Conservation (phyloP, 2,329 filamentous ascomycete genomes). For the Verticillium alfalfae region DNA sequence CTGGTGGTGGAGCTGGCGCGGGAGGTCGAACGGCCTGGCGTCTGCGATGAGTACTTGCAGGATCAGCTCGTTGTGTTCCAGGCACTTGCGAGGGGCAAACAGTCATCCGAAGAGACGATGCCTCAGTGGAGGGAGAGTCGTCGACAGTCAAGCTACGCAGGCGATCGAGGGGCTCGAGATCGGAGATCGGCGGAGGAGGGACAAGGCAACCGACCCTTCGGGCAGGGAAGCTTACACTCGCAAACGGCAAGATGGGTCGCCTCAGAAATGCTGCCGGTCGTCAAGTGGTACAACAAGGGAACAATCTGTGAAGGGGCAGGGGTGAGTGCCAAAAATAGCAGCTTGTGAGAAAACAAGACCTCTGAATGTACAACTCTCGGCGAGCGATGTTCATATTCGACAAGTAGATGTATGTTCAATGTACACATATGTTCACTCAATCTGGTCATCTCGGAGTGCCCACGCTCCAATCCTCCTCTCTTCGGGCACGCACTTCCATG, state of each 20-base stretch:
- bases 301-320: conserved; percentile 42
- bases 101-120: conserved; percentile 30
- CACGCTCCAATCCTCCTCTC: conserved; percentile 20
- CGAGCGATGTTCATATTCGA: neutral
- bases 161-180: conserved; percentile 21
- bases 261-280: conserved; percentile 40
- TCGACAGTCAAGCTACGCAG: conserved; percentile 16
- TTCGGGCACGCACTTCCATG: conserved; percentile 41
- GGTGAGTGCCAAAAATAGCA: conserved; percentile 4
- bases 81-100: conserved; percentile 49
- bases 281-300: conserved; percentile 46
- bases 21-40: conserved; percentile 37
- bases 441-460: neutral
- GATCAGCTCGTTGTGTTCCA: conserved; percentile 59
- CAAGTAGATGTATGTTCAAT: neutral
- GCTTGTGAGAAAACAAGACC: neutral
- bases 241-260: conserved; percentile 57
- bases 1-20: conserved; percentile 38
- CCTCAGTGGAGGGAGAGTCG: conserved; percentile 7
- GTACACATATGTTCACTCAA: neutral
- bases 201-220: conserved; percentile 47
- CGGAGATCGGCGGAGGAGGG: conserved; percentile 26
- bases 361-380: neutral
- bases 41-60: conserved; percentile 52
- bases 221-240: conserved; percentile 50